phyloP scores from a whole-genome alignment of 257 asterid species.

The Marsdenia floribunda region DNA sequence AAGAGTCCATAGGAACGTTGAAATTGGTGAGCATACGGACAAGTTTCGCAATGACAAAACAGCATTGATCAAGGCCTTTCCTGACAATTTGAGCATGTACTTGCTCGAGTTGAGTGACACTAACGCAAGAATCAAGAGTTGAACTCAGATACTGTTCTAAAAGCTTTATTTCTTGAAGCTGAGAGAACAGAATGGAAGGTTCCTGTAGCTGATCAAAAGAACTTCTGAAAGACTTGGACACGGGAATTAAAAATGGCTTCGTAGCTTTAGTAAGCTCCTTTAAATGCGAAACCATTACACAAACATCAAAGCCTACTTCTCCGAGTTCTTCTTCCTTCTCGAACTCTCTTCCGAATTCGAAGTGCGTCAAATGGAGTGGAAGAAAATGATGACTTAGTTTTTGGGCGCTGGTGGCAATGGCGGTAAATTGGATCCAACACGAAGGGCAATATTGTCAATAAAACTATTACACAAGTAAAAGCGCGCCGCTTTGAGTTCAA shows the following conservation, averaged over 20 bases:
- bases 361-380: not conserved
- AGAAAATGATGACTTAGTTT: not conserved
- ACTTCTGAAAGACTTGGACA: constrained; percentile 1
- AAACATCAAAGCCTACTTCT: constrained; percentile 1
- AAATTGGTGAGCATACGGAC: constrained; percentile 54
- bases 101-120: constrained; percentile 56
- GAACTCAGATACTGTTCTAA: constrained; percentile 45
- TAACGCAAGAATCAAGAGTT: constrained; percentile 49
- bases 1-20: constrained; percentile 38
- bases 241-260: not conserved
- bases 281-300: constrained; percentile 48
- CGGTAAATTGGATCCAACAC: not conserved
- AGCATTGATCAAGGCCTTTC: constrained; percentile 65
- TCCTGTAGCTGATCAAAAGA: constrained; percentile 7
- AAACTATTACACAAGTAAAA: not conserved
- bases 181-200: constrained; percentile 59
- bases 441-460: not conserved
- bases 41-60: constrained; percentile 60
- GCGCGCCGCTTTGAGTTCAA: not conserved
- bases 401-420: not conserved
- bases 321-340: not conserved
- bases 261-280: constrained; percentile 31
- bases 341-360: not conserved
- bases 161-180: constrained; percentile 47
- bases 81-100: constrained; percentile 55